These are phyloP conservation scores for Ramaria sp. DNA, from an alignment of 768 basidiomycete species.

Conservation along the genomic window DNA sequence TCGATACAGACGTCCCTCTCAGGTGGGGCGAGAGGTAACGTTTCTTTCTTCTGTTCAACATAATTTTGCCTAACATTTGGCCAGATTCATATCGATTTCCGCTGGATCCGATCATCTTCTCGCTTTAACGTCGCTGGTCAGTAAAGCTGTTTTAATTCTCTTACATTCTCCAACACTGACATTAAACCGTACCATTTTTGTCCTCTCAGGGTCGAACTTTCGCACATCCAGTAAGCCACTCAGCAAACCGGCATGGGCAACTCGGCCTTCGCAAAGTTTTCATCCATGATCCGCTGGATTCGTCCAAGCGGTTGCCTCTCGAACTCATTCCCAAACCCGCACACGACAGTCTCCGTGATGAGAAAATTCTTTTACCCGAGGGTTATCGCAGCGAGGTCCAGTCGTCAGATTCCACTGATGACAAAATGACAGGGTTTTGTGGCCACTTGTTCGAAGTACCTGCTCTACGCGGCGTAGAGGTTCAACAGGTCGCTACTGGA, in stretches of 20 bases:
- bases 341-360: neutral
- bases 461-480: constrained; percentile 47
- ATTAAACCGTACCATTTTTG: no score
- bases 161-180: neutral
- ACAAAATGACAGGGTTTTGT: constrained; percentile 48
- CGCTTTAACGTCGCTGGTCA: constrained; percentile 23
- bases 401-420: constrained; percentile 22
- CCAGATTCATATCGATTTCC: constrained; percentile 62
- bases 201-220: constrained; percentile 55
- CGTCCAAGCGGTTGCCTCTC: constrained; percentile 25
- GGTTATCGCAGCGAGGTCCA: constrained; percentile 10
- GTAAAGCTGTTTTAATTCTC: neutral
- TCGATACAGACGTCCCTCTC: constrained; percentile 46
- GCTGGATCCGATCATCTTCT: constrained; percentile 50
- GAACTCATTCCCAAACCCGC: constrained; percentile 49
- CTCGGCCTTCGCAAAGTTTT: constrained; percentile 65
- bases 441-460: constrained; percentile 70
- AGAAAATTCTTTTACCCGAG: neutral
- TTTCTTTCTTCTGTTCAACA: neutral
- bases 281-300: constrained; percentile 21
- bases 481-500: constrained; percentile 66
- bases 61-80: neutral
- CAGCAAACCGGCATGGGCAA: constrained; percentile 75
- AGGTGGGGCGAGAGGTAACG: constrained; percentile 56
- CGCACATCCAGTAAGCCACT: constrained; percentile 59